Evolutionary conservation across 2,329 filamentous ascomycete species (phyloP).

Genomic region (Paraconiothyrium brasiliense): DNA sequence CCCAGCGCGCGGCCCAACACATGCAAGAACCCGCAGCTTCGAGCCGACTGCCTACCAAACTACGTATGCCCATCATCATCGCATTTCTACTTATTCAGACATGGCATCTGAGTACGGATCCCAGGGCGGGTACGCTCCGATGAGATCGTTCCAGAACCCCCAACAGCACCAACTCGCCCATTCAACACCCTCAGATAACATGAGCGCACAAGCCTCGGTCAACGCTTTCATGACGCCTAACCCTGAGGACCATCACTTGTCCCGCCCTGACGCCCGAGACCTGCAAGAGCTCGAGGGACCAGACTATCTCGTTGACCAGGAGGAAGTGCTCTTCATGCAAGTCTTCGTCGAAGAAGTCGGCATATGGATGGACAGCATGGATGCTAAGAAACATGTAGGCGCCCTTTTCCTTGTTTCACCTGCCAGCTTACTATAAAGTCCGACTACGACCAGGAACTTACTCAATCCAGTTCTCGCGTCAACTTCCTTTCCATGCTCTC

Average conservation of each 20-base stretch:
- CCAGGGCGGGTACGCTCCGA: slow-evolving; percentile 14
- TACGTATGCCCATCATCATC: slow-evolving; percentile 24
- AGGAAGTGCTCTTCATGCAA: slow-evolving; percentile 90
- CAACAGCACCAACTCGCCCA: slow-evolving; percentile 20
- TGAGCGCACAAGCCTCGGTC: slow-evolving; percentile 61
- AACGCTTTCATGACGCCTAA: slow-evolving; percentile 57
- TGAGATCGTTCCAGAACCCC: slow-evolving; percentile 10
- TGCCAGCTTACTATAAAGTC: not conserved
- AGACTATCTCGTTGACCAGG: slow-evolving; percentile 75
- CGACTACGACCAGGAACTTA: not conserved
- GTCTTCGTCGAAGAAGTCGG: slow-evolving; percentile 91
- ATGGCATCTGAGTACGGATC: slow-evolving; percentile 16
- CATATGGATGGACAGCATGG: slow-evolving; percentile 93
- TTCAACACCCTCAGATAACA: slow-evolving; percentile 50
- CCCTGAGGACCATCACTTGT: slow-evolving; percentile 28
- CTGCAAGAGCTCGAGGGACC: slow-evolving; percentile 32
- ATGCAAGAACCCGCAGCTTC: slow-evolving; percentile 4
- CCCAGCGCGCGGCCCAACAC: slow-evolving; percentile 51
- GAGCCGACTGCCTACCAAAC: slow-evolving; percentile 17
- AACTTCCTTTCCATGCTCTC: slow-evolving; percentile 84
- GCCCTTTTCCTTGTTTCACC: slow-evolving; percentile 11
- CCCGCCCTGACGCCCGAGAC: slow-evolving; percentile 11
- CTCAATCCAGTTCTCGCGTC: slow-evolving; percentile 71
- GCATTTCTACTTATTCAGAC: slow-evolving; percentile 17
- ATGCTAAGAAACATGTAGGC: slow-evolving; percentile 76